Evolutionary conservation across 495 filamentous ascomycete genomes (phyloP).

Genomic region (Lepraria neglecta): DNA sequence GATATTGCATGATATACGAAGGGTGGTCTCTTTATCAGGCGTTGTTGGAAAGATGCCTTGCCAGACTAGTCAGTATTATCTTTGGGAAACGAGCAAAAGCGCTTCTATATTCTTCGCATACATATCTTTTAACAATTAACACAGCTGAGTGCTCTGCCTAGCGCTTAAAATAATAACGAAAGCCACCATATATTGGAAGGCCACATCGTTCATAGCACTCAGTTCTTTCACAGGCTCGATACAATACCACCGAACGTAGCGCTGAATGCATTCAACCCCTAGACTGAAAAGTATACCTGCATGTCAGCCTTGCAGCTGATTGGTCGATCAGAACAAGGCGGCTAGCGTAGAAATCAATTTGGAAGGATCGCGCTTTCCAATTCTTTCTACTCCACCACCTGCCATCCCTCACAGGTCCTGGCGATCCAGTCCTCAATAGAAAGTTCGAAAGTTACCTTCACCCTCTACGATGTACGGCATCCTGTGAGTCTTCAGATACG

Average conservation of each 20-base stretch:
- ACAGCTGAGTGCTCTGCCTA: background rate
- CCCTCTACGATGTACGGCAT: conserved; percentile 2
- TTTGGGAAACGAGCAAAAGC: background rate
- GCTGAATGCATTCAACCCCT: no score
- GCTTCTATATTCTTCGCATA: background rate
- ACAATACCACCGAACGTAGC: no score
- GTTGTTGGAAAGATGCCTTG: background rate
- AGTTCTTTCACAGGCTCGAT: no score
- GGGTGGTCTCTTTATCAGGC: background rate
- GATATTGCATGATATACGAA: background rate
- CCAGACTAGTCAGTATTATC: background rate
- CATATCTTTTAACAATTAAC: background rate
- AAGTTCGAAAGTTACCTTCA: background rate
- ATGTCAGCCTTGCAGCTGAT: no score
- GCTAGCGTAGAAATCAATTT: background rate
- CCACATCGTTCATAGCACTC: background rate
- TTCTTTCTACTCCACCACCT: no score
- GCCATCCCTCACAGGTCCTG: background rate
- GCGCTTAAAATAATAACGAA: background rate
- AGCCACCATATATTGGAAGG: background rate
- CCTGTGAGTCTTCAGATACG: background rate
- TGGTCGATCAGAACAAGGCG: no score
- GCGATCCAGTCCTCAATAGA: background rate
- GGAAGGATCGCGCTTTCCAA: background rate
- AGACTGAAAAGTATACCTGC: no score